A percentile compares a stretch with the other conserved stretches of the same genome.
Conservation (phyloP, 768 basidiomycete species). For the Tricholoma terreum region DNA sequence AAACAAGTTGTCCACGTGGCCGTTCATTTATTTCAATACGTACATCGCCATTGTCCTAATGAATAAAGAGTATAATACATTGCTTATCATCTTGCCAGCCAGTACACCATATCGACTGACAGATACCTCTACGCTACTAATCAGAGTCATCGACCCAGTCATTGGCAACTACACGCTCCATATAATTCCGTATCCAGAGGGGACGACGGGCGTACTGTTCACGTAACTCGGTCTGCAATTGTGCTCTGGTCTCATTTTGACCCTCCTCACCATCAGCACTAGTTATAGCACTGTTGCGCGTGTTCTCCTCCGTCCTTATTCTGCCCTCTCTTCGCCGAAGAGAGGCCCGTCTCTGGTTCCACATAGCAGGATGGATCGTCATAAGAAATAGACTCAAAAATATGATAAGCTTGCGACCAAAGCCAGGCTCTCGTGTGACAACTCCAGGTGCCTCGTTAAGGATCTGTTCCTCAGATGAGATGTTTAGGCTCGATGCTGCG, state of each 20-base stretch:
- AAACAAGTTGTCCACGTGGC: neutral
- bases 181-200: conserved; percentile 61
- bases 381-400: conserved; percentile 56
- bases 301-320: conserved; percentile 62
- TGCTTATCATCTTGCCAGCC: neutral
- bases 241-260: conserved; percentile 28
- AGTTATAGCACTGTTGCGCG: conserved; percentile 29
- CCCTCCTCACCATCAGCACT: conserved; percentile 28
- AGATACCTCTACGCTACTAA: conserved; percentile 22
- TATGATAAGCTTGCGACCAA: conserved; percentile 47
- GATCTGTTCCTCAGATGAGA: conserved; percentile 52
- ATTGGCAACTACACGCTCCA: conserved; percentile 57
- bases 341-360: conserved; percentile 60
- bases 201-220: conserved; percentile 52
- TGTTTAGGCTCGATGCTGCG: conserved; percentile 53
- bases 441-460: conserved; percentile 32
- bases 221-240: conserved; percentile 42
- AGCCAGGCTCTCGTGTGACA: conserved; percentile 40
- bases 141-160: conserved; percentile 72
- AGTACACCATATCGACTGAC: conserved; percentile 17
- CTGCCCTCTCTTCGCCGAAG: conserved; percentile 64
- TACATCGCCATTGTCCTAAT: no score
- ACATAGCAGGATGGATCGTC: conserved; percentile 71
- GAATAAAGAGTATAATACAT: neutral
- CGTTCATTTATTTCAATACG: neutral